A percentile compares a stretch with the other conserved stretches of the same genome.
Conservation (phyloP, 768 basidiomycete genomes). For the Lactifluus rugatus region DNA sequence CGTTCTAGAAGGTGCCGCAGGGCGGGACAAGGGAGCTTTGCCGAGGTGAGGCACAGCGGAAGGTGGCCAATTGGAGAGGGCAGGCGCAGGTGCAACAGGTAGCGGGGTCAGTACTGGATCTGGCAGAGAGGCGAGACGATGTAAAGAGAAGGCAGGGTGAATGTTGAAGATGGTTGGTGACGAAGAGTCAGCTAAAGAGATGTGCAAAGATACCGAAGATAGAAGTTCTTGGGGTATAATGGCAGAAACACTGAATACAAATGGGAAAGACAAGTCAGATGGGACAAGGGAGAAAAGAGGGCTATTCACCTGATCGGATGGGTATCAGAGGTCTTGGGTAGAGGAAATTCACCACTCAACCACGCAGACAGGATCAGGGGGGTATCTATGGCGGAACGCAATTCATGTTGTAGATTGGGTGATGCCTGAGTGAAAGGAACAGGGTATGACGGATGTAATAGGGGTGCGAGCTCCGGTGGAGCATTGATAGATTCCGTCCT, state of each 20-base stretch:
- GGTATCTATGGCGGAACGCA: slow-evolving; percentile 23
- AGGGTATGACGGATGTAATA: not conserved
- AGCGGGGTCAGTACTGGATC: slow-evolving; percentile 17
- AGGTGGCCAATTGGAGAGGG: not conserved
- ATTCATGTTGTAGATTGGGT: slow-evolving; percentile 20
- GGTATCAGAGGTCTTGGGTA: slow-evolving; percentile 19
- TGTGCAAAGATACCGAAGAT: slow-evolving; percentile 41
- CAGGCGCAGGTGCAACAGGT: slow-evolving; percentile 19
- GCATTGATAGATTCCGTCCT: not conserved
- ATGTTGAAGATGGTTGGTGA: slow-evolving; percentile 39
- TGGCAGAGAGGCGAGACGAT: slow-evolving; percentile 28
- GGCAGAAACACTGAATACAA: slow-evolving; percentile 42
- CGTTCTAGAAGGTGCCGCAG: slow-evolving; percentile 8
- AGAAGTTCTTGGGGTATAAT: slow-evolving; percentile 52
- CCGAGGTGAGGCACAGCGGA: not conserved
- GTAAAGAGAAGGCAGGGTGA: slow-evolving; percentile 35
- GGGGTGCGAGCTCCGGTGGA: not conserved
- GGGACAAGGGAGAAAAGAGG: not conserved
- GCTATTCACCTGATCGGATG: slow-evolving; percentile 17
- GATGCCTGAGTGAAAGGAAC: slow-evolving; percentile 4
- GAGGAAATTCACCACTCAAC: slow-evolving; percentile 9
- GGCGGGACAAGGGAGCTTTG: not conserved
- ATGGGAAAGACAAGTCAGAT: slow-evolving; percentile 24
- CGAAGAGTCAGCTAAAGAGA: slow-evolving; percentile 26
- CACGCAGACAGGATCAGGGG: slow-evolving; percentile 17